Evolutionary conservation across 2,329 filamentous ascomycete species (phyloP), one percentile per base, ranked within the genome.

Genomic region (Geoglossum cookeanum): DNA sequence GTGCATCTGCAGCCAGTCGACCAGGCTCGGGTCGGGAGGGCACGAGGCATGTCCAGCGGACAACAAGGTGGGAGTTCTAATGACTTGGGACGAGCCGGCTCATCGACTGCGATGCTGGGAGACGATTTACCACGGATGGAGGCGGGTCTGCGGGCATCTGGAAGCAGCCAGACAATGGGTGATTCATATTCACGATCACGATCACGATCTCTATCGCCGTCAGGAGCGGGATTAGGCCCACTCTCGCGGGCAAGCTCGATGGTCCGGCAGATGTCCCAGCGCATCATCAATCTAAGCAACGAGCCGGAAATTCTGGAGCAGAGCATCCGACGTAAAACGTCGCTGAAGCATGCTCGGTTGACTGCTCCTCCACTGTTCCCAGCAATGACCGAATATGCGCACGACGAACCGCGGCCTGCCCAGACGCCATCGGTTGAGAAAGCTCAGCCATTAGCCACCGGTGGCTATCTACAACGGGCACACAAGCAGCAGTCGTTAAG

Each of bases 261-360:
- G 65, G 66, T 77, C 65, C 69, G 75, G 61, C 81, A 81, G 62
- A 94, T 98, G 81, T 97, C 94, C 35, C 90, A 96, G 72, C 87
- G 92, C 73, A 90, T 98, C 58, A 92, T 98, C 65, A 97, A 97
- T 66, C 79, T 98, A 64, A 95, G 89, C 70, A 94, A 94, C 66
- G 92, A 97, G 65, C 84, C 84, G 3, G 87, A 96, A 63, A 73
- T 87, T 22, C 75, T 90, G 15, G 88, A 95, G 67, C 81, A 85
- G 60, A 81, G 79, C 55, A 76, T 82, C 29, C 77, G 80, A 47
- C 76, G 80, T 53, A 73, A 83, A 73, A 68, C 84, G 71, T 68
- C 79, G 67, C 63, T 82, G 72, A 63, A 75, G 71, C 63, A 77
- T 69, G 66, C 74, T 61, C 65, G 78, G 71, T 65, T 78, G 67